Conservation (phyloP, 495 filamentous ascomycete species). For the Hyaloscypha bicolor region DNA sequence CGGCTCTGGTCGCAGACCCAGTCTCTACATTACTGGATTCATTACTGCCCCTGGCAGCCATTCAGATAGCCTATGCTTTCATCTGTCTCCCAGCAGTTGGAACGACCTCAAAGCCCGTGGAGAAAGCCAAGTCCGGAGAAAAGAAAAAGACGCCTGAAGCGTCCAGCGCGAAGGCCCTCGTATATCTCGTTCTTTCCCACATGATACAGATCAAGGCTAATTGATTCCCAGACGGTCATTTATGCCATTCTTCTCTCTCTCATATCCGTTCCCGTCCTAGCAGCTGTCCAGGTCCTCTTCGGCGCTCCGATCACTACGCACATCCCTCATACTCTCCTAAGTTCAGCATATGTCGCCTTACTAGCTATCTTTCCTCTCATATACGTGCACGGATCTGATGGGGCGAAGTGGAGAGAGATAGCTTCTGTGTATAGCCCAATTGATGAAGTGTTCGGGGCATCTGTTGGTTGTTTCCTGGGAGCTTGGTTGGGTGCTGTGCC, state of each 20-base stretch:
- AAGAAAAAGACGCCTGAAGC: slow-evolving; percentile 44
- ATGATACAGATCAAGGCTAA: slow-evolving; percentile 9
- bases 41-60: slow-evolving; percentile 60
- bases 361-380: slow-evolving; percentile 74
- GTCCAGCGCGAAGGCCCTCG: slow-evolving; percentile 38
- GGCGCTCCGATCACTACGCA: slow-evolving; percentile 90
- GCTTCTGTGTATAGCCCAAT: slow-evolving; percentile 54
- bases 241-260: slow-evolving; percentile 63
- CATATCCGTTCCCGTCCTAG: slow-evolving; percentile 60
- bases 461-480: slow-evolving; percentile 62
- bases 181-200: slow-evolving; percentile 23
- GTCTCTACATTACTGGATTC: slow-evolving; percentile 61
- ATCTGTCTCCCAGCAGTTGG: slow-evolving; percentile 73
- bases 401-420: slow-evolving; percentile 72
- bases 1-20: slow-evolving; percentile 69
- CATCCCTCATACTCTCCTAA: slow-evolving; percentile 72
- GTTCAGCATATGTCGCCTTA: slow-evolving; percentile 78
- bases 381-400: slow-evolving; percentile 83
- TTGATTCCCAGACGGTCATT: slow-evolving; percentile 53
- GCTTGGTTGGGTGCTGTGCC: slow-evolving; percentile 84
- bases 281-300: slow-evolving; percentile 75
- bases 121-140: slow-evolving; percentile 41
- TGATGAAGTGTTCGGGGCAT: slow-evolving; percentile 71
- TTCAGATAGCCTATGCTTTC: slow-evolving; percentile 71
- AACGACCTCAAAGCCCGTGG: slow-evolving; percentile 34